Evolutionary conservation across 1,284 basidiomycete genomes (phyloP), one percentile per base, ranked within the genome.

Genomic region (Trichosporon faecale): DNA sequence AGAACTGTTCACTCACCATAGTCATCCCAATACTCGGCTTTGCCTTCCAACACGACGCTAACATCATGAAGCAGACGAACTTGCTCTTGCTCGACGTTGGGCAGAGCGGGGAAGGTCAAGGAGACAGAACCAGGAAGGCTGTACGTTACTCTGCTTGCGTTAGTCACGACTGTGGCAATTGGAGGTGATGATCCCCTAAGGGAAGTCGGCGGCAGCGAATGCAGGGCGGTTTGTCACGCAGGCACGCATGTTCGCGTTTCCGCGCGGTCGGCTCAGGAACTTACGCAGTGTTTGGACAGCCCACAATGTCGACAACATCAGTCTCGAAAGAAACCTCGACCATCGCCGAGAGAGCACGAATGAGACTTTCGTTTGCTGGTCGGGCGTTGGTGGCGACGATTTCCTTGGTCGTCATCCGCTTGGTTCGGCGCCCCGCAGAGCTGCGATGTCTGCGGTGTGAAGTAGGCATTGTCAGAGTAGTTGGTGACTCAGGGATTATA

Each of bases 1-100:
- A 14, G 9, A 3, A 46, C 44, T 46, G 2, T 18, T 18, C 16
- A 70, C 82, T 73, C 66, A 80, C 82, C 79, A 16, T 72, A 61
- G 49, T 78, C 77, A 61, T 83, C 81, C 69, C 72, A 79, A 66
- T 75, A 83, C 68, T 83, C 82, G n/a, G 76, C 72, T 69, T 80
- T 80, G 8, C 80, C 80, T 66, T 83, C 82, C 35, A 82, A 70
- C 3, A 71, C 61, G 3, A 83, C 23, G 29, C 68, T 72, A 0
- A 83, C 68, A n/a, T 77, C 74, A 29, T 70, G 73, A 9, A 82
- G 57, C 23, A 77, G 70, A 46, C 69, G 65, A 16, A 29, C 25
- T 1, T 61, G 31, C 2, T 21, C 49, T 9, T 44, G 52, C 11
- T 29, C 8, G 2, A 11, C 7, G 7, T 37, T 2, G 3, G 60